phyloP scores from a whole-genome alignment of 2,329 filamentous ascomycete genomes.

The Fusarium euwallaceae region DNA sequence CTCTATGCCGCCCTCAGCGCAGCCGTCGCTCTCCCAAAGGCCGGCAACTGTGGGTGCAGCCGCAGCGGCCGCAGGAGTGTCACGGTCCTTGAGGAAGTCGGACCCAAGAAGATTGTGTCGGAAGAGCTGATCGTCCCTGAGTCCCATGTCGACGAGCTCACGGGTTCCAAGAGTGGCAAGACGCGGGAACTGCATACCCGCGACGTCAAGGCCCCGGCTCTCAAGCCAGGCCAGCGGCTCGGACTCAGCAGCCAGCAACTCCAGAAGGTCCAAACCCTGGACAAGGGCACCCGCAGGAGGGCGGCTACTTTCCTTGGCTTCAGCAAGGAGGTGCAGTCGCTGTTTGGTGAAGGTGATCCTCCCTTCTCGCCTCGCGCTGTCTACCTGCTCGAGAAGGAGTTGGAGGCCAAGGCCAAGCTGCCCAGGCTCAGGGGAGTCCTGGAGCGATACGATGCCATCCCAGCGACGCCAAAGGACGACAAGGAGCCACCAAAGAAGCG shows the following conservation, averaged over 20 bases:
- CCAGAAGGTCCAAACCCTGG: neutral
- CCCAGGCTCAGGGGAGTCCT: neutral
- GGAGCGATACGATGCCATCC: neutral
- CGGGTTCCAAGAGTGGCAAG: neutral
- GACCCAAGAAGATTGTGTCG: neutral
- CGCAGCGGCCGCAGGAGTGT: neutral
- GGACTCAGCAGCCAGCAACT: neutral
- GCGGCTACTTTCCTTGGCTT: neutral
- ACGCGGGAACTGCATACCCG: neutral
- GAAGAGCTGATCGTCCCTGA: neutral
- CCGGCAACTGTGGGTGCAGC: neutral
- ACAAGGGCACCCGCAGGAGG: neutral
- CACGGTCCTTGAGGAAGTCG: neutral
- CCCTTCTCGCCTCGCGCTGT: neutral
- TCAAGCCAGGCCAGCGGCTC: neutral
- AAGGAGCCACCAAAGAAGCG: neutral
- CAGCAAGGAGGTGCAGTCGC: neutral
- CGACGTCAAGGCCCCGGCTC: neutral
- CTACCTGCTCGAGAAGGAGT: slow-evolving; percentile 1
- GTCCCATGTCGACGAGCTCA: neutral
- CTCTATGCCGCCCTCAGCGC: neutral
- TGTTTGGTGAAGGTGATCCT: neutral
- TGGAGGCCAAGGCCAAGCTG: neutral
- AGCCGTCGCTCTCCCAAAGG: neutral
- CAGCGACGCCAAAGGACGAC: neutral